phyloP scores from a whole-genome alignment of 257 asterid species.

The Solanum pimpinellifolium region DNA sequence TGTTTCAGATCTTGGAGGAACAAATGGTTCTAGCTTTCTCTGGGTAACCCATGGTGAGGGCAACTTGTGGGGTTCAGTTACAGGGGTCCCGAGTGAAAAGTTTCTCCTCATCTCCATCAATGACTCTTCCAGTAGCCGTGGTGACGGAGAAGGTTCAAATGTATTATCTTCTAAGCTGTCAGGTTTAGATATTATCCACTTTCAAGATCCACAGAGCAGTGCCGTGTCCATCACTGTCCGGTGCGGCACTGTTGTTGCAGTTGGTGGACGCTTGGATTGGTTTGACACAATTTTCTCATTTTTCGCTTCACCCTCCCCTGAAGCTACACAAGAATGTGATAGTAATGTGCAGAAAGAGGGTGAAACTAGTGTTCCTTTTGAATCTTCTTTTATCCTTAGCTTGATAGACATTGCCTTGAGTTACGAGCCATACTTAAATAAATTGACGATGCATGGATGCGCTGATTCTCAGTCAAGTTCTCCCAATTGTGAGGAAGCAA shows the following conservation, averaged over 20 bases:
- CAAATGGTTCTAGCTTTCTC: slow-evolving; percentile 48
- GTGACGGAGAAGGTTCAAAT: slow-evolving; percentile 90
- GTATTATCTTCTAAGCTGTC: slow-evolving; percentile 56
- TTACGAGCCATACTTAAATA: slow-evolving; percentile 63
- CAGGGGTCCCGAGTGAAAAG: slow-evolving; percentile 45
- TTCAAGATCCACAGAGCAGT: slow-evolving; percentile 57
- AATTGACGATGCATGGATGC: slow-evolving; percentile 8
- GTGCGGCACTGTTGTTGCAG: slow-evolving; percentile 72
- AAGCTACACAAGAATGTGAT: slow-evolving; percentile 33
- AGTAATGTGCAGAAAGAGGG: slow-evolving; percentile 19
- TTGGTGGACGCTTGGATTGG: slow-evolving; percentile 97
- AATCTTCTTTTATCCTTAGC: slow-evolving; percentile 68
- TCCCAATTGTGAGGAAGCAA: slow-evolving; percentile 14
- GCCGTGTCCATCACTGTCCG: slow-evolving; percentile 47
- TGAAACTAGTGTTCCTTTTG: slow-evolving; percentile 16
- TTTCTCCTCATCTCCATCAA: slow-evolving; percentile 78
- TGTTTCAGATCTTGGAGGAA: slow-evolving; percentile 74
- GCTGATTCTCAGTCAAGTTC: slow-evolving; percentile 14
- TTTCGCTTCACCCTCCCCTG: slow-evolving; percentile 47
- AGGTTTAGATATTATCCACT: slow-evolving; percentile 61
- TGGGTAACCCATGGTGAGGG: slow-evolving; percentile 74
- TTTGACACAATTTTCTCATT: slow-evolving; percentile 48
- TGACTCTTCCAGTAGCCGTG: slow-evolving; percentile 73
- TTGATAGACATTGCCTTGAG: slow-evolving; percentile 79
- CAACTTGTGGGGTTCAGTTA: slow-evolving; percentile 66